Evolutionary conservation across 495 filamentous ascomycete species (phyloP).

Genomic region (Aspergillus avenaceus): DNA sequence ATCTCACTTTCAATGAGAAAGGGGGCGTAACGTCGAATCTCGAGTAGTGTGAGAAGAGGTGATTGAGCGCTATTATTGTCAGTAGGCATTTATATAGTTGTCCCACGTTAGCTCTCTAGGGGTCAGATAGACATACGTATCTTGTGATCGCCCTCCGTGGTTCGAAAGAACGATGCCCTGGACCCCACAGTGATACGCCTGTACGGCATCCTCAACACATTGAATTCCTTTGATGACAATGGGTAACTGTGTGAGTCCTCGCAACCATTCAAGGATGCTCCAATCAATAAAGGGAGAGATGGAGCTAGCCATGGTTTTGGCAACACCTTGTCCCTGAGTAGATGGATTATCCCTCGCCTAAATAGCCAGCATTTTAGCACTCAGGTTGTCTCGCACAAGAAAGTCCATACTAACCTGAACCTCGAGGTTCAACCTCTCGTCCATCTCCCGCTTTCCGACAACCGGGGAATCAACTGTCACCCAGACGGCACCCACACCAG

Average conservation of each 20-base stretch:
- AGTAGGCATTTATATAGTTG: conserved; percentile 39
- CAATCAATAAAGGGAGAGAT: conserved; percentile 77
- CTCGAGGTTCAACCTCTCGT: conserved; percentile 58
- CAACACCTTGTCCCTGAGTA: conserved; percentile 59
- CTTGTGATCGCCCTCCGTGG: conserved; percentile 47
- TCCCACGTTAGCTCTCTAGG: no score
- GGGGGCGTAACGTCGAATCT: conserved; percentile 66
- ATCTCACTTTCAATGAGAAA: conserved; percentile 54
- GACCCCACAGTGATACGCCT: conserved; percentile 61
- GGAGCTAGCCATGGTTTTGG: conserved; percentile 70
- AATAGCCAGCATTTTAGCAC: background rate
- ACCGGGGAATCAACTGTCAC: conserved; percentile 66
- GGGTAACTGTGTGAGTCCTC: conserved; percentile 73
- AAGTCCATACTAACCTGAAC: conserved; percentile 18
- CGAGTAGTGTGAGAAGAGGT: conserved; percentile 65
- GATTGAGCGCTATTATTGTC: conserved; percentile 75
- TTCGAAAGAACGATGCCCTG: conserved; percentile 71
- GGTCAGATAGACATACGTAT: conserved; percentile 34
- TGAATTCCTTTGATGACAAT: conserved; percentile 89
- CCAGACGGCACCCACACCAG: conserved; percentile 71
- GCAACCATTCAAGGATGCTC: conserved; percentile 80
- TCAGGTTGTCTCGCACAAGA: background rate
- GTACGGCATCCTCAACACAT: conserved; percentile 79
- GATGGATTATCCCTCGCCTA: conserved; percentile 3
- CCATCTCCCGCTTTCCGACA: conserved; percentile 57